Percentiles rank a stretch among this genome's conserved stretches.
Conservation (phyloP, 805 yeast species). For the Hanseniaspora hatyaiensis region DNA sequence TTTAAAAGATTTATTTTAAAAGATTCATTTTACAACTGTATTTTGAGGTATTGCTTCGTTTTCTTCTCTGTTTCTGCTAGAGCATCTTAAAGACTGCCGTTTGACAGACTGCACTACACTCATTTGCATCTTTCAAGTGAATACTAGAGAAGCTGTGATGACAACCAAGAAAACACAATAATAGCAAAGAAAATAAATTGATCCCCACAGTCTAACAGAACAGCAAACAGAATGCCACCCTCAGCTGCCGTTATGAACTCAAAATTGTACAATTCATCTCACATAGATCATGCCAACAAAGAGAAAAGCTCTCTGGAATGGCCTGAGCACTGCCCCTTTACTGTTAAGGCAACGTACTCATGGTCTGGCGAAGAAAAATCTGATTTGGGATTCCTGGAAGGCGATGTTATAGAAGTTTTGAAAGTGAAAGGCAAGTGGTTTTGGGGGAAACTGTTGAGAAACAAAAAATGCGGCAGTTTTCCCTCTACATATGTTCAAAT, state of each 20-base stretch:
- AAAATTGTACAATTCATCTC: not conserved
- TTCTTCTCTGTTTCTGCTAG: no score
- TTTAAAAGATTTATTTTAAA: no score
- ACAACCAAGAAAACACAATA: not conserved
- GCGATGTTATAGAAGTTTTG: slow-evolving; percentile 78
- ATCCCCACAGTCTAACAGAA: not conserved
- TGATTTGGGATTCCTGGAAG: slow-evolving; percentile 88
- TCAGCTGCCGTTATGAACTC: not conserved
- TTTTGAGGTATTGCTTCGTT: no score
- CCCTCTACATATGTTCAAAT: slow-evolving; percentile 76
- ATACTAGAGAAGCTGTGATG: no score
- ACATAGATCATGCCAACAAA: not conserved
- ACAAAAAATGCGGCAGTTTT: slow-evolving; percentile 71
- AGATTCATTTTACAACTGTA: no score
- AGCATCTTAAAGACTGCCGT: no score
- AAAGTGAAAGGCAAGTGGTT: slow-evolving; percentile 87
- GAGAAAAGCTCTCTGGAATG: not conserved
- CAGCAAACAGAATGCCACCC: not conserved
- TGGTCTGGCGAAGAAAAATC: slow-evolving; percentile 89
- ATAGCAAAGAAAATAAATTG: not conserved
- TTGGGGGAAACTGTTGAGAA: slow-evolving; percentile 71
- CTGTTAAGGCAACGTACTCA: slow-evolving; percentile 71
- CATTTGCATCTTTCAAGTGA: no score
- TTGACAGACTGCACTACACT: no score
- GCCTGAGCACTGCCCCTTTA: slow-evolving; percentile 49